Evolutionary conservation across 148 eudicot genomes (phyloP).

Genomic region (Nepenthes gracilis): DNA sequence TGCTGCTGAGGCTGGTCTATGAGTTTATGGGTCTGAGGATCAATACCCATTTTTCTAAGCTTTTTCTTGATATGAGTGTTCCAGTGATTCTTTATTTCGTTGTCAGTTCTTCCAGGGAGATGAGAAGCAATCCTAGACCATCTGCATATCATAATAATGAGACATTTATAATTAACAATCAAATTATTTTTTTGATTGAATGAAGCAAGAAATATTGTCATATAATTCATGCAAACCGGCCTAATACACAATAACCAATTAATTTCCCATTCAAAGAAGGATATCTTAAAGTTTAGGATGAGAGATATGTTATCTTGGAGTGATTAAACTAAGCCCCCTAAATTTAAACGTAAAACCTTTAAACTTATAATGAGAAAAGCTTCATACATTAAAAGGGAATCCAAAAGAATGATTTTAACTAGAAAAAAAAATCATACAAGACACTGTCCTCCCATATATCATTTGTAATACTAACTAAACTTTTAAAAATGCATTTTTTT

Average conservation of each 20-base stretch:
- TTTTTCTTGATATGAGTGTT: conserved; percentile 94
- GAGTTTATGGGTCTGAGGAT: conserved; percentile 81
- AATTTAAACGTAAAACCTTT: too few relatives aligned
- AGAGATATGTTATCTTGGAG: neutral
- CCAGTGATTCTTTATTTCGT: conserved; percentile 95
- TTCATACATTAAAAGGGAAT: too few relatives aligned
- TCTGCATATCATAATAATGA: conserved; percentile 14
- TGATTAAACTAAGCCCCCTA: neutral
- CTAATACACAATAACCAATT: too few relatives aligned
- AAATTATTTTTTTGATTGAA: too few relatives aligned
- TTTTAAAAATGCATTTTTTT: too few relatives aligned
- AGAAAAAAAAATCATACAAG: too few relatives aligned
- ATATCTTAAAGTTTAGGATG: neutral
- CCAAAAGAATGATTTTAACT: too few relatives aligned
- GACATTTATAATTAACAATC: neutral
- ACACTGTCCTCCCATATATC: too few relatives aligned
- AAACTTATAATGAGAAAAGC: too few relatives aligned
- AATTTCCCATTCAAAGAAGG: neutral
- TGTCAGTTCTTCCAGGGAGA: conserved; percentile 90
- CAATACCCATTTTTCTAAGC: conserved; percentile 87
- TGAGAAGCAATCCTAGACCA: conserved; percentile 93
- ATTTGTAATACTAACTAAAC: too few relatives aligned
- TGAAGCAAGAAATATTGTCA: too few relatives aligned
- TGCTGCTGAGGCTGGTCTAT: conserved; percentile 9
- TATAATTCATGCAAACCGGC: too few relatives aligned